A percentile compares a stretch with the other conserved stretches of the same genome.
phyloP scores from a whole-genome alignment of 257 asterid species.

The Jaltomata sinuosa region DNA sequence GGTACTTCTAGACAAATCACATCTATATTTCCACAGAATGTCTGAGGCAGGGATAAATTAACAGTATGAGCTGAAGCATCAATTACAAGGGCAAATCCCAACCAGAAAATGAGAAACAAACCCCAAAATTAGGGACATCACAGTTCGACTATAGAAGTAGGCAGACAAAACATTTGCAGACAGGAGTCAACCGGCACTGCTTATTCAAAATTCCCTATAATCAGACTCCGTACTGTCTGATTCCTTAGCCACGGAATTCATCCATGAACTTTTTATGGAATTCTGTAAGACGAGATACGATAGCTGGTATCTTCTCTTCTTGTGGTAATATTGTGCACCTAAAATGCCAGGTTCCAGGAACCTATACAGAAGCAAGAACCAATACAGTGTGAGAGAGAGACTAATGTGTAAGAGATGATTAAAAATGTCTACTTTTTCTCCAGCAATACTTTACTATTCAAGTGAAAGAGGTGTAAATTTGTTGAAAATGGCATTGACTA shows the following conservation, averaged over 20 bases:
- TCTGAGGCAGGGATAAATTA: background rate
- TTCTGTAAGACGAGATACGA: conserved; percentile 60
- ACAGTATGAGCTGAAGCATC: background rate
- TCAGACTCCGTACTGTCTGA: background rate
- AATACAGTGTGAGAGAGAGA: background rate
- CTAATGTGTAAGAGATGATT: background rate
- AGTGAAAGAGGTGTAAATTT: background rate
- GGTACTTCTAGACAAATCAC: background rate
- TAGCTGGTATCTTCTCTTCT: conserved; percentile 81
- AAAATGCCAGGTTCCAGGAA: conserved; percentile 87
- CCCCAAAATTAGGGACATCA: too few species aligned
- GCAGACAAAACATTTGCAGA: background rate
- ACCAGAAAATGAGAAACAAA: background rate
- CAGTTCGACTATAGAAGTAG: background rate
- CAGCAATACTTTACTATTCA: background rate
- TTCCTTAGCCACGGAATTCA: conserved; percentile 49
- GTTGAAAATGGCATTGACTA: background rate
- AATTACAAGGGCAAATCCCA: background rate
- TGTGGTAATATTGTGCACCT: conserved; percentile 94
- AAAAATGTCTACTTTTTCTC: background rate
- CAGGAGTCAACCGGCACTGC: background rate
- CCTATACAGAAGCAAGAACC: conserved; percentile 22
- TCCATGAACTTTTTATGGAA: conserved; percentile 77
- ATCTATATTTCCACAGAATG: background rate
- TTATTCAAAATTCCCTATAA: background rate